Percentiles rank a stretch among this genome's conserved stretches.
These are phyloP conservation scores for Phanerochaete sordida DNA, from an alignment of 768 basidiomycete genomes.

Conservation along the genomic window DNA sequence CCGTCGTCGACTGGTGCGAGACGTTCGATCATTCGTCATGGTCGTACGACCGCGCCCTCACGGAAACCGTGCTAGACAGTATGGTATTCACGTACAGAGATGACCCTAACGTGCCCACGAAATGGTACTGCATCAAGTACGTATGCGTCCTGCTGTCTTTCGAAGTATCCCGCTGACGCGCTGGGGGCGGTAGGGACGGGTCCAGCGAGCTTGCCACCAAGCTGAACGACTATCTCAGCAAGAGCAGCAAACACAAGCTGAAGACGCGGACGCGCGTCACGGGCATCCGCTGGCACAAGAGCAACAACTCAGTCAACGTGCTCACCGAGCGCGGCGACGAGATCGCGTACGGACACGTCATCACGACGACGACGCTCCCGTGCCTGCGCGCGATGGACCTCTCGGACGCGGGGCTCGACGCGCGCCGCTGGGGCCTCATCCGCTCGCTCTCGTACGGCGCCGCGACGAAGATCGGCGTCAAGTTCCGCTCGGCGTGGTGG, in stretches of 20 bases:
- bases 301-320: not conserved
- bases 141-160: not conserved
- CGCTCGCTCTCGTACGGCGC: conserved; percentile 35
- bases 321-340: no score
- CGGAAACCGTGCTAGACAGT: conserved; percentile 11
- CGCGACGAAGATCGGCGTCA: conserved; percentile 39
- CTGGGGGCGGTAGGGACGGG: not conserved
- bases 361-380: conserved; percentile 38
- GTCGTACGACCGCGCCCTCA: conserved; percentile 12
- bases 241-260: not conserved
- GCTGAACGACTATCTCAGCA: not conserved
- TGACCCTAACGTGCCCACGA: not conserved
- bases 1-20: conserved; percentile 18
- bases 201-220: not conserved
- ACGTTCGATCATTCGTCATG: conserved; percentile 13
- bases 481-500: conserved; percentile 45
- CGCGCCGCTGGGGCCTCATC: conserved; percentile 36
- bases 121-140: conserved; percentile 11
- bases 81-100: conserved; percentile 5
- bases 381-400: conserved; percentile 34
- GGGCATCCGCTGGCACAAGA: not conserved
- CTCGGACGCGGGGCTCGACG: conserved; percentile 7
- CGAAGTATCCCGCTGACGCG: not conserved
- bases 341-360: conserved; percentile 33
- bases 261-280: not conserved